Conservation (phyloP, 129 eudicot genomes). For the Helianthus tuberosus region DNA sequence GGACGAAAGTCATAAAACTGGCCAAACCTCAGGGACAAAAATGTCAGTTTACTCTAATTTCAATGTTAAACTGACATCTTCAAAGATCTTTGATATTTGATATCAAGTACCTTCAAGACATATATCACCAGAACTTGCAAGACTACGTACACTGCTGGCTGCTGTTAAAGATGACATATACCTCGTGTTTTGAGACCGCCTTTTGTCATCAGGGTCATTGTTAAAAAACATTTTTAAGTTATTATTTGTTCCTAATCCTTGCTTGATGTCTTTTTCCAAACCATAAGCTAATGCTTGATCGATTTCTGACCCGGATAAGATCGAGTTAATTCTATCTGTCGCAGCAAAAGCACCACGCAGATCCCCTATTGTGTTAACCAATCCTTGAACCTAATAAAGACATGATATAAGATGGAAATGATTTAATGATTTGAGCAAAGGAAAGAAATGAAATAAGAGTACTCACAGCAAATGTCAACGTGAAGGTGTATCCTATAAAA, state of each 20-base stretch:
- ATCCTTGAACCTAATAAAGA: conserved; percentile 83
- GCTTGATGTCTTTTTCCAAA: conserved; percentile 71
- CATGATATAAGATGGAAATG: background rate
- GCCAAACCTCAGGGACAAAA: too few relatives aligned
- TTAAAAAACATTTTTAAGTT: conserved; percentile 50
- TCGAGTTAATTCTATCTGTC: conserved; percentile 87
- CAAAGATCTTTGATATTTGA: conserved; percentile 8
- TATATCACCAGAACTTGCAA: conserved; percentile 83
- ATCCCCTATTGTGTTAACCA: conserved; percentile 96
- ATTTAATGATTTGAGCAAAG: conserved; percentile 20
- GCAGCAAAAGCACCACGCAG: conserved; percentile 97
- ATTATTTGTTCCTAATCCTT: conserved; percentile 43
- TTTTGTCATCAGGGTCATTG: conserved; percentile 46
- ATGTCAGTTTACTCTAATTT: background rate
- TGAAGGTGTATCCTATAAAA: conserved; percentile 95
- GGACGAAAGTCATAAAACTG: too few relatives aligned
- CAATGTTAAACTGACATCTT: background rate
- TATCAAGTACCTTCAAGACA: conserved; percentile 74
- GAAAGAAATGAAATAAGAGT: conserved; percentile 25
- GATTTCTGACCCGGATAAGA: conserved; percentile 72
- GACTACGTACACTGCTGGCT: conserved; percentile 62
- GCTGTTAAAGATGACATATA: conserved; percentile 85
- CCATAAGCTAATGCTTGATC: conserved; percentile 90
- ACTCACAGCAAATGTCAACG: conserved; percentile 95
- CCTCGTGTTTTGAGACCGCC: conserved; percentile 39